Base-by-base conservation (phyloP, 148 eudicot genomes). In the Talinum fruticosum region DNA sequence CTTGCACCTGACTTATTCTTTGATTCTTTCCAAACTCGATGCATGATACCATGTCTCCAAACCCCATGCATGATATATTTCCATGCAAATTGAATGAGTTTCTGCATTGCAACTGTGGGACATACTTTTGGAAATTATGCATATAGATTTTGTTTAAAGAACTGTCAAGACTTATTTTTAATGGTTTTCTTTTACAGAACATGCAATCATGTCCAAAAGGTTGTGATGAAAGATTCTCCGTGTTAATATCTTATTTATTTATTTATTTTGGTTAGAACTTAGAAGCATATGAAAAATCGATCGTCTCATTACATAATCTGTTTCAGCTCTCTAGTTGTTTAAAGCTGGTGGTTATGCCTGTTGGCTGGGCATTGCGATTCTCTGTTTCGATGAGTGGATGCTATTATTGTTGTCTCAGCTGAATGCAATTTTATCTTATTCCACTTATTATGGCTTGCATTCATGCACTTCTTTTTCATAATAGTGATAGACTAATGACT, bases 1-100 rank as follows among this genome's bases (percentile, higher is more conserved):
- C 81, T 79, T 84, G 73, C 72, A 29, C 77, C 81, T 82, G 81
- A 77, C 84, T 83, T 82, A 71, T 83, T 81, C 66, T 69, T 79
- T 51, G 69, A 78, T 72, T 73, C 77, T 41, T 35, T 75, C 76
- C 37, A 47, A 14, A 32, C 79, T 74, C 59, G 61, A 16, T 44
- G 30, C 37, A 74, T 73, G 14, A 32, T 65, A 37, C 44, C 41
- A 24, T 77, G 33, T 59, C 66, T 65, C 41, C 54, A 8, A 65
- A 53, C 67, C 38, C 75, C 15, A 45, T 47, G 33, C 30, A 23
- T 54, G 62, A 37, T 35, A 24, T 49, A 62, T 54, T 76, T 87
- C 51, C 53, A 24, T 35, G 37, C 41, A 23, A 53, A 41, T 33
- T 33, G 41, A 76, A 36, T 57, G 8, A 36, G 66, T 68, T 51